Evolutionary conservation across 805 yeast species (phyloP).

Genomic region (Cyberlindnera suaveolens): DNA sequence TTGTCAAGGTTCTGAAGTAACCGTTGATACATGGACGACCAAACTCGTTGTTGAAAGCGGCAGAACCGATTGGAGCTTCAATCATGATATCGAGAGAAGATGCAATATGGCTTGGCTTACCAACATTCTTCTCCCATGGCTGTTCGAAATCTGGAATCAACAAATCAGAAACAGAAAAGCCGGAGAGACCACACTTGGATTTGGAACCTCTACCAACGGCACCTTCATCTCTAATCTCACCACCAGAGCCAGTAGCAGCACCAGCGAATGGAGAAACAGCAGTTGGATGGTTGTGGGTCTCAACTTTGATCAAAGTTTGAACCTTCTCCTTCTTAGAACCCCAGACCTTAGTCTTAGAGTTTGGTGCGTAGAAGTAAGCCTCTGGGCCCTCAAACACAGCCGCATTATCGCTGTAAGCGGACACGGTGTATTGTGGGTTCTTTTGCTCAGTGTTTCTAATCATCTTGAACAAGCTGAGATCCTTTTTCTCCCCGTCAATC

Average conservation of each 20-base stretch:
- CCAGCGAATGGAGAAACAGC: conserved; percentile 99
- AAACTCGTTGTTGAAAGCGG: conserved; percentile 97
- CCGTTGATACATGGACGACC: conserved; percentile 98
- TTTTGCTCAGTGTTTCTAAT: conserved; percentile 86
- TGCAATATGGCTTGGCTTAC: conserved; percentile 91
- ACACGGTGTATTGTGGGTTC: conserved; percentile 75
- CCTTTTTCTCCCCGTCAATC: conserved; percentile 75
- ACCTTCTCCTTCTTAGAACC: conserved; percentile 66
- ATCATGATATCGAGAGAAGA: conserved; percentile 90
- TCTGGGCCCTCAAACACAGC: conserved; percentile 87
- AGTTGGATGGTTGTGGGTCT: conserved; percentile 98
- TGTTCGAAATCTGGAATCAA: conserved; percentile 77
- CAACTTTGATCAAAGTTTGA: conserved; percentile 90
- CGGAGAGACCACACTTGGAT: conserved; percentile 93
- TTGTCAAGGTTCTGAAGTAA: conserved; percentile 91
- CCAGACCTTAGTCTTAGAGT: conserved; percentile 68
- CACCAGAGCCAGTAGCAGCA: conserved; percentile 99
- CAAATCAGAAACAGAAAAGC: conserved; percentile 88
- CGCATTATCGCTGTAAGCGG: conserved; percentile 97
- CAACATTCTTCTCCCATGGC: conserved; percentile 91
- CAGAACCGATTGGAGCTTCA: conserved; percentile 96
- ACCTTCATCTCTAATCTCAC: conserved; percentile 99
- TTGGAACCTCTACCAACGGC: conserved; percentile 99
- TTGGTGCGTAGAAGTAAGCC: conserved; percentile 76
- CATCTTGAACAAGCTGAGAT: conserved; percentile 82